Evolutionary conservation across 371 early-diverging fungal species (phyloP).

Genomic region (Nosema muscidifuracis): DNA sequence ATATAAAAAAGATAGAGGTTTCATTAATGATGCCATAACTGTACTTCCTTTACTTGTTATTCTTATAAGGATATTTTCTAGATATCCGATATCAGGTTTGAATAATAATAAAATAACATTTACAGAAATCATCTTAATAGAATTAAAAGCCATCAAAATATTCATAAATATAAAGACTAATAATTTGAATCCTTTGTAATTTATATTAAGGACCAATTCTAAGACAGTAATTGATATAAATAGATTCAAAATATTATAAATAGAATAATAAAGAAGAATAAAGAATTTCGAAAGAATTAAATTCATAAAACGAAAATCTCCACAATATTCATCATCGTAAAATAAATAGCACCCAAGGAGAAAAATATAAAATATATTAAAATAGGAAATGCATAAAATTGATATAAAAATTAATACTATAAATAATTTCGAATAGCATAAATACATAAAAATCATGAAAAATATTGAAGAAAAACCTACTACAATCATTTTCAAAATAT

Average conservation of each 20-base stretch:
- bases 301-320: background rate
- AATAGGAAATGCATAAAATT: background rate
- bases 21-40: background rate
- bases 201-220: background rate
- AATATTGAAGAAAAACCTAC: background rate
- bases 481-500: background rate
- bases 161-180: constrained; percentile 11
- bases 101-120: background rate
- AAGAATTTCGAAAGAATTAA: background rate
- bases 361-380: background rate
- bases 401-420: background rate
- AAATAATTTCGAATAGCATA: background rate
- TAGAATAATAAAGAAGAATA: background rate
- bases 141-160: background rate
- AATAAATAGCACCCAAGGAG: background rate
- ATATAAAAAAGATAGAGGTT: background rate
- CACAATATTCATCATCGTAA: background rate
- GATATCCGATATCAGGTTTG: background rate
- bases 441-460: constrained; percentile 5
- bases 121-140: background rate
- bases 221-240: background rate
- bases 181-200: background rate
- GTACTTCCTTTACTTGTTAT: background rate
- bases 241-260: background rate
- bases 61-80: background rate